A percentile compares a stretch with the other conserved stretches of the same genome.
Evolutionary conservation across 2,329 filamentous ascomycete genomes (phyloP).

Genomic region (Pseudogymnoascus sp.): DNA sequence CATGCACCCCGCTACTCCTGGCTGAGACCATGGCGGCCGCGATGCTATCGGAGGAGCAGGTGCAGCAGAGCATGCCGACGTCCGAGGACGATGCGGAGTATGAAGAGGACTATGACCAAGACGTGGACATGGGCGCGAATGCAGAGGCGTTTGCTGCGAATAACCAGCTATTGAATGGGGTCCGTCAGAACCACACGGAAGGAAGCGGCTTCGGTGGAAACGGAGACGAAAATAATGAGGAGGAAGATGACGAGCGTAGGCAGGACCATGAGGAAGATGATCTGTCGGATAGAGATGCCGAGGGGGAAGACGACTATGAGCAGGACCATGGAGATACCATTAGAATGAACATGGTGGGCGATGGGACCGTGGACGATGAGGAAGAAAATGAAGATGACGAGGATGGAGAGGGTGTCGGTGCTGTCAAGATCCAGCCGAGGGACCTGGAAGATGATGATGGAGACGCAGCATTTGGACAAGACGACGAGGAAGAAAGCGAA

Average conservation of each 20-base stretch:
- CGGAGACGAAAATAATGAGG: conserved; percentile 14
- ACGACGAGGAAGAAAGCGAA: conserved; percentile 24
- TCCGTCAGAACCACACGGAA: conserved; percentile 20
- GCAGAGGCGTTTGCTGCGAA: conserved; percentile 28
- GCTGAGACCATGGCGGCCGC: conserved; percentile 23
- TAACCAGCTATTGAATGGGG: conserved; percentile 27
- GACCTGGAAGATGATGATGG: conserved; percentile 30
- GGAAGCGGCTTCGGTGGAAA: conserved; percentile 15
- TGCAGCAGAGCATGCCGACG: conserved; percentile 26
- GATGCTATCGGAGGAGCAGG: conserved; percentile 25
- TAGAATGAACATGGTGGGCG: conserved; percentile 30
- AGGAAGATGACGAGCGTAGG: conserved; percentile 28
- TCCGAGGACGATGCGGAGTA: conserved; percentile 29
- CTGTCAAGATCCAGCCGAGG: conserved; percentile 28
- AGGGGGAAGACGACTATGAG: conserved; percentile 30
- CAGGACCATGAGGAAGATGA: conserved; percentile 30
- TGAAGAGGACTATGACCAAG: conserved; percentile 27
- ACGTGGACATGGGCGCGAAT: conserved; percentile 21
- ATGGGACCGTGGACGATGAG: conserved; percentile 36
- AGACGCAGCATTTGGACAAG: conserved; percentile 26
- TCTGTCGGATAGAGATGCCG: conserved; percentile 27
- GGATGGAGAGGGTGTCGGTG: conserved; percentile 28
- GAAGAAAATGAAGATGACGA: conserved; percentile 34
- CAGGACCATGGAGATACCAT: conserved; percentile 17
- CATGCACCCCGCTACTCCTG: conserved; percentile 5